Evolutionary conservation across 805 yeast genomes (phyloP).

Genomic region (Candida nonsorbophila): DNA sequence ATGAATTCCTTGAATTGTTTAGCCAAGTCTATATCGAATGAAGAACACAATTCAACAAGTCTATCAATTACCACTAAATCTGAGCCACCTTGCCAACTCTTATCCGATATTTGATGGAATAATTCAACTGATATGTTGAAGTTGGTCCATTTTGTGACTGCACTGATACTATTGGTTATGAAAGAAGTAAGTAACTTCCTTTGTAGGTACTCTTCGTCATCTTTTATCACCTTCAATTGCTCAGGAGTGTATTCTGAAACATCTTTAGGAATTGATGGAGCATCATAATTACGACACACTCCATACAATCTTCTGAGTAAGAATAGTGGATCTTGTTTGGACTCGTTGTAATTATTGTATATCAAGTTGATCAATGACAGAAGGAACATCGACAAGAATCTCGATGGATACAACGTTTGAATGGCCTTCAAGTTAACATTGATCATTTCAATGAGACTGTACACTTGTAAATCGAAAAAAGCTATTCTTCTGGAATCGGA

Average conservation of each 20-base stretch:
- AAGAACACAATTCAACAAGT: conserved; percentile 40
- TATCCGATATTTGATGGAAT: conserved; percentile 13
- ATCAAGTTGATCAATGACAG: conserved; percentile 52
- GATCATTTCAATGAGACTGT: conserved; percentile 62
- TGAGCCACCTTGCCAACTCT: conserved; percentile 7
- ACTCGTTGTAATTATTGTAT: conserved; percentile 25
- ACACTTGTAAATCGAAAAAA: conserved; percentile 54
- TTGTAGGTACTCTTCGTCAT: conserved; percentile 59
- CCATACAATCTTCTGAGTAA: conserved; percentile 55
- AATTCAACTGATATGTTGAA: too few species aligned
- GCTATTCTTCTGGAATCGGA: conserved; percentile 11
- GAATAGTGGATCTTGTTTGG: conserved; percentile 12
- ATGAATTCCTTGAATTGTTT: conserved; percentile 30
- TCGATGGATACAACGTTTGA: conserved; percentile 69
- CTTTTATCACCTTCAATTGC: conserved; percentile 34
- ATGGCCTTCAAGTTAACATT: conserved; percentile 55
- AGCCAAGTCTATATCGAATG: conserved; percentile 63
- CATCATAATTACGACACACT: conserved; percentile 47
- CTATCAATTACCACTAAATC: conserved; percentile 15
- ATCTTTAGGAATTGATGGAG: conserved; percentile 36
- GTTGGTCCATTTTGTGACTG: conserved; percentile 13
- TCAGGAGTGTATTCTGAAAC: conserved; percentile 34
- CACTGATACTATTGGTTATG: conserved; percentile 45
- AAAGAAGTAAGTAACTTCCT: conserved; percentile 61
- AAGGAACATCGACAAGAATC: conserved; percentile 66